Conservation (phyloP, 1,284 basidiomycete species). For the Phenoliferia sp. region DNA sequence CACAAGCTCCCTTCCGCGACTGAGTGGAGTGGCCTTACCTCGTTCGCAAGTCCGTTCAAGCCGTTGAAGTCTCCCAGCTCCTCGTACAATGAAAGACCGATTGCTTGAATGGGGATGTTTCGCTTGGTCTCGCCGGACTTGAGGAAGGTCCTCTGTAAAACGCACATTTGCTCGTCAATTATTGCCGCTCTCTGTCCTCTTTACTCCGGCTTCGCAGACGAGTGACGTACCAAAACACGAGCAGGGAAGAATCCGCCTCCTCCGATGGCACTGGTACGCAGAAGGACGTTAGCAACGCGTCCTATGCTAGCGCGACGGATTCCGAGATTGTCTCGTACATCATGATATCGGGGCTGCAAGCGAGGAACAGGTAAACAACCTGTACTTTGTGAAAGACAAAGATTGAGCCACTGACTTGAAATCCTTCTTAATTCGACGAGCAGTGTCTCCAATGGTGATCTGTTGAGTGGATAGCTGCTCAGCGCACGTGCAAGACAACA, state of each 20-base stretch:
- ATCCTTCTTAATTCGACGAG: not conserved
- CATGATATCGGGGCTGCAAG: not conserved
- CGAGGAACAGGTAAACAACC: too few species aligned
- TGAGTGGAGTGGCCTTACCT: not conserved
- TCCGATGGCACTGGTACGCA: conserved; percentile 21
- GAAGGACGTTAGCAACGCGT: not conserved
- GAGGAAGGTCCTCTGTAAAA: conserved; percentile 83
- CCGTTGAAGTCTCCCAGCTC: conserved; percentile 27
- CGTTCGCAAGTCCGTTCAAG: conserved; percentile 6
- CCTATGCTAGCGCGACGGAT: not conserved
- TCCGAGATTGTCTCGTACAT: not conserved
- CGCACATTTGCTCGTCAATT: conserved; percentile 52
- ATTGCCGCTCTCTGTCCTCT: conserved; percentile 46
- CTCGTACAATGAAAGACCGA: conserved; percentile 89
- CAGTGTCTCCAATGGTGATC: not conserved
- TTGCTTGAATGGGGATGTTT: conserved; percentile 81
- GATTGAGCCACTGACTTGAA: not conserved
- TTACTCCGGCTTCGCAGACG: conserved; percentile 47
- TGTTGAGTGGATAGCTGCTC: not conserved
- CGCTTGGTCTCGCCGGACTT: conserved; percentile 55
- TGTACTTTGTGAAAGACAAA: too few species aligned
- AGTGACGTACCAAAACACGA: conserved; percentile 7
- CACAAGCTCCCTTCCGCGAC: not conserved
- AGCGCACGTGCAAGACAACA: not conserved
- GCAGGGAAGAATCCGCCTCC: conserved; percentile 20